These are phyloP conservation scores for Cladosporium austrohemisphaericum DNA, from an alignment of 2,329 filamentous ascomycete species.

Conservation along the genomic window DNA sequence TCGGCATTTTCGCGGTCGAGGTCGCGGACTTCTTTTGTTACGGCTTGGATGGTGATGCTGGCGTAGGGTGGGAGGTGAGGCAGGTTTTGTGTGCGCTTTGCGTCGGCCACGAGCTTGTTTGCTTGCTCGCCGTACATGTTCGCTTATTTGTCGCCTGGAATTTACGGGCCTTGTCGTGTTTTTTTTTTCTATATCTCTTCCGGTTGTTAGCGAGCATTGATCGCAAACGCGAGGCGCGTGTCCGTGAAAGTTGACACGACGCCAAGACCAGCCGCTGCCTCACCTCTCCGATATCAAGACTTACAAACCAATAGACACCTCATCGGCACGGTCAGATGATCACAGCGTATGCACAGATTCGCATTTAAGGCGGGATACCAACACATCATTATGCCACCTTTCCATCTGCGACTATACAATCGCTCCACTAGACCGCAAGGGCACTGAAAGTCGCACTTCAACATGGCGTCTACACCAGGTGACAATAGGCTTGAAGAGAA, in stretches of 20 bases:
- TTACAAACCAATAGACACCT: no score
- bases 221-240: no score
- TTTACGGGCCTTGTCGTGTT: no score
- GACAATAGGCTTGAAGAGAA: constrained; percentile 14
- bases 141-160: not conserved
- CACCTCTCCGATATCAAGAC: no score
- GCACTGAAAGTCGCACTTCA: no score
- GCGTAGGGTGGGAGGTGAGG: constrained; percentile 86
- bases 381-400: not conserved
- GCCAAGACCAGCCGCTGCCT: no score
- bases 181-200: not conserved
- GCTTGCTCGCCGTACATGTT: constrained; percentile 77
- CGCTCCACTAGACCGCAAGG: no score
- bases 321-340: no score
- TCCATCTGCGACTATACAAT: no score
- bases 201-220: not conserved
- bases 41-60: constrained; percentile 80
- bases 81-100: constrained; percentile 88
- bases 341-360: no score
- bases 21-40: constrained; percentile 88
- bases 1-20: constrained; percentile 79
- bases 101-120: constrained; percentile 84
- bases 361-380: no score
- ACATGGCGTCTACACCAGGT: constrained; percentile 1
- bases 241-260: no score